These are phyloP conservation scores for Tricholoma bakamatsutake DNA, from an alignment of 768 basidiomycete species.

Conservation along the genomic window DNA sequence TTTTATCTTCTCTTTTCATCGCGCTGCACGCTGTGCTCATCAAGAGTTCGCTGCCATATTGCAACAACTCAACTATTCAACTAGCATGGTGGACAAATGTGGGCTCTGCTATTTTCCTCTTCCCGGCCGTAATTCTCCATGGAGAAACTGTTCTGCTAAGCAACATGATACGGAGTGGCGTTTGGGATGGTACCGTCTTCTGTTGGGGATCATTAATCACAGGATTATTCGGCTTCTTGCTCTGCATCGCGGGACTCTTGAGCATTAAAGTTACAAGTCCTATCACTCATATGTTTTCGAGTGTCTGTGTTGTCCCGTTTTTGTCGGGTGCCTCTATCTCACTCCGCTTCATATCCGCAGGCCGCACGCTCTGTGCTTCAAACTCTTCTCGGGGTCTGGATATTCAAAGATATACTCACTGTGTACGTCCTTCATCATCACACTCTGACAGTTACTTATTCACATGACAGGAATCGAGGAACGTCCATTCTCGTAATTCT, in stretches of 20 bases:
- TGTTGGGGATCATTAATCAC: slow-evolving; percentile 63
- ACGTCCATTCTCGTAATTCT: slow-evolving; percentile 63
- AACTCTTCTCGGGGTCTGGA: slow-evolving; percentile 70
- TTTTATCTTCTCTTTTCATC: slow-evolving; percentile 69
- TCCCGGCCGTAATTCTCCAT: slow-evolving; percentile 54
- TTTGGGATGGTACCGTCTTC: slow-evolving; percentile 51
- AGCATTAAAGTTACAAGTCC: slow-evolving; percentile 82
- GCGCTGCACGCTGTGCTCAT: slow-evolving; percentile 72
- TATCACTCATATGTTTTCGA: slow-evolving; percentile 82
- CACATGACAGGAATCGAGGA: slow-evolving; percentile 48
- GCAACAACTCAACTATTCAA: slow-evolving; percentile 66
- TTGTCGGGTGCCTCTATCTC: slow-evolving; percentile 5
- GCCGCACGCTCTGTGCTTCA: slow-evolving; percentile 81
- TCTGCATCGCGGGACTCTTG: slow-evolving; percentile 72
- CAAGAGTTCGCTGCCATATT: slow-evolving; percentile 62
- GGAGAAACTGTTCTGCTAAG: slow-evolving; percentile 45
- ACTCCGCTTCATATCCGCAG: slow-evolving; percentile 28
- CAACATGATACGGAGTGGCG: slow-evolving; percentile 28
- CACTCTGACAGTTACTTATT: not conserved
- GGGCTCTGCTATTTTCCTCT: slow-evolving; percentile 58
- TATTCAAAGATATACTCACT: slow-evolving; percentile 71
- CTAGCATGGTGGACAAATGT: slow-evolving; percentile 78
- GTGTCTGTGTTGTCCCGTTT: slow-evolving; percentile 38
- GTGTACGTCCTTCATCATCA: slow-evolving; percentile 38
- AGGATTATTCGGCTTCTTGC: slow-evolving; percentile 75